Conservation (phyloP, 192 early-diverging fungal species). For the Ramicandelaber brevisporus region DNA sequence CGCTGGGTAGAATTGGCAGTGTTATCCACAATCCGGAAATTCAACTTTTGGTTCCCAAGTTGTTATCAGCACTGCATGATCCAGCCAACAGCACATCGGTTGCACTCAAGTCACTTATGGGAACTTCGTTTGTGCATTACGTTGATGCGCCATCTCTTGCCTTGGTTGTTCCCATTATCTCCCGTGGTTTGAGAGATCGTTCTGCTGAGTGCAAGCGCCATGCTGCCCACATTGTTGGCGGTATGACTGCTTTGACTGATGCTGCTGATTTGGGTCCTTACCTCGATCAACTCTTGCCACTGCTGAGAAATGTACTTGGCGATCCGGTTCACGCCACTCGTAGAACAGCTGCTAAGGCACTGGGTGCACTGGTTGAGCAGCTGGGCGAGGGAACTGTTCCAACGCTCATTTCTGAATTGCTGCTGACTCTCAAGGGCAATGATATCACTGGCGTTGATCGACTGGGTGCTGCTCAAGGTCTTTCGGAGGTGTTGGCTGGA, state of each 20-base stretch:
- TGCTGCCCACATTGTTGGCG: slow-evolving; percentile 94
- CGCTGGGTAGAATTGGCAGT: slow-evolving; percentile 68
- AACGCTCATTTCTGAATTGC: slow-evolving; percentile 59
- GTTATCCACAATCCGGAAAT: slow-evolving; percentile 98
- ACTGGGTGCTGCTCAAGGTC: slow-evolving; percentile 89
- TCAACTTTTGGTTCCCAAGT: slow-evolving; percentile 61
- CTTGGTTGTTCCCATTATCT: slow-evolving; percentile 78
- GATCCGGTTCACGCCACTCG: slow-evolving; percentile 95
- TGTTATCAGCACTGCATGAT: slow-evolving; percentile 68
- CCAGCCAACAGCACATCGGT: slow-evolving; percentile 63
- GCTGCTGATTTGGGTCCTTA: slow-evolving; percentile 83
- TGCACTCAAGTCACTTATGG: slow-evolving; percentile 61
- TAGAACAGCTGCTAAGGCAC: slow-evolving; percentile 73
- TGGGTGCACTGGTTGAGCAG: slow-evolving; percentile 75
- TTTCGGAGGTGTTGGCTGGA: slow-evolving; percentile 79
- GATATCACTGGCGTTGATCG: slow-evolving; percentile 84
- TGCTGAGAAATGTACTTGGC: slow-evolving; percentile 67
- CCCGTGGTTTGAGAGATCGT: slow-evolving; percentile 75
- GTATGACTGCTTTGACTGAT: slow-evolving; percentile 89
- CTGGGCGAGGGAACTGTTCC: slow-evolving; percentile 90
- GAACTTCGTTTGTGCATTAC: slow-evolving; percentile 94
- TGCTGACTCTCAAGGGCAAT: slow-evolving; percentile 51
- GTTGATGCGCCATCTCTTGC: slow-evolving; percentile 92
- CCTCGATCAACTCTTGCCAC: slow-evolving; percentile 51
- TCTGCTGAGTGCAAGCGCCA: slow-evolving; percentile 78